phyloP scores from a whole-genome alignment of 306 rosid genomes.

The Pachyrhizus erosus region DNA sequence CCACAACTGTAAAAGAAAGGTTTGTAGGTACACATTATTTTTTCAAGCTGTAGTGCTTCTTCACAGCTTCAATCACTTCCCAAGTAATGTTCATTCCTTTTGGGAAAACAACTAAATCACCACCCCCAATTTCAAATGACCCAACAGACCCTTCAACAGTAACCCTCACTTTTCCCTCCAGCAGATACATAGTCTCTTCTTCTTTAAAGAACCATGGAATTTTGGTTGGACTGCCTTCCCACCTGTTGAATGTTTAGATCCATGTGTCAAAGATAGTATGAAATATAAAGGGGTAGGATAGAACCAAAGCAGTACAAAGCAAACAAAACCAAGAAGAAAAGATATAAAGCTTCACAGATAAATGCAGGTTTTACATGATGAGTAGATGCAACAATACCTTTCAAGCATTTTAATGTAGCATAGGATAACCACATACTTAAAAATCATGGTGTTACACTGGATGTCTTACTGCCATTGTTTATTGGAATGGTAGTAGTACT shows the following conservation, averaged over 20 bases:
- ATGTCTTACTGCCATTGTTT: neutral
- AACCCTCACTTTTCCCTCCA: constrained; percentile 63
- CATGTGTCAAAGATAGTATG: constrained; percentile 11
- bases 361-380: neutral
- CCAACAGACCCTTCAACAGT: constrained; percentile 49
- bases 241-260: constrained; percentile 42
- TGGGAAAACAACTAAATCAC: constrained; percentile 62
- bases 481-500: neutral
- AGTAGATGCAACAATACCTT: neutral
- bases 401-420: constrained; percentile 2
- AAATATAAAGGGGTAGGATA: neutral
- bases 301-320: constrained; percentile 10
- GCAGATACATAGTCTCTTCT: constrained; percentile 61
- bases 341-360: neutral
- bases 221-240: constrained; percentile 56
- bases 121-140: constrained; percentile 62
- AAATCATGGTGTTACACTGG: neutral
- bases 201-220: constrained; percentile 56
- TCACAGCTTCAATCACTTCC: constrained; percentile 60
- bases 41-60: constrained; percentile 59
- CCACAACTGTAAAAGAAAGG: constrained; percentile 11
- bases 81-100: constrained; percentile 69
- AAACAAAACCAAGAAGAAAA: neutral
- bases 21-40: constrained; percentile 18
- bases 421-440: neutral